Percentiles rank a stretch among this genome's conserved stretches.
These are phyloP conservation scores for Puccinia novopanici DNA, from an alignment of 1,284 basidiomycete genomes.

Conservation along the genomic window DNA sequence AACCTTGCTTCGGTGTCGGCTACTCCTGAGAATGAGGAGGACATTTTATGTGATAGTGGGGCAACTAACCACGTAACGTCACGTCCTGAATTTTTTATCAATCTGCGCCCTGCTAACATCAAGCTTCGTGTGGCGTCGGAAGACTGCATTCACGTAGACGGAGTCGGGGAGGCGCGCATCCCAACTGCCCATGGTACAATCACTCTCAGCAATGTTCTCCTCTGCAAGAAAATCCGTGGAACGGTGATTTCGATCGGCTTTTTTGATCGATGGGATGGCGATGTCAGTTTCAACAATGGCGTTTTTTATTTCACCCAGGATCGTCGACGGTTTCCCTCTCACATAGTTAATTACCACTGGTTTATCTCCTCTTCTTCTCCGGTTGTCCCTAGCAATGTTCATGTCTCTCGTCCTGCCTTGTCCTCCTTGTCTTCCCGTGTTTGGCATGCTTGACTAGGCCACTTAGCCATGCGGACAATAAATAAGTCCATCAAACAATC, in stretches of 20 bases:
- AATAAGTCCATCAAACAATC: too few species aligned
- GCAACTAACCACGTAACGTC: too few species aligned
- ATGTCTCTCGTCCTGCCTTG: background rate
- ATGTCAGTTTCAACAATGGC: background rate
- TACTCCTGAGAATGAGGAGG: too few species aligned
- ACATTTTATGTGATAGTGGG: too few species aligned
- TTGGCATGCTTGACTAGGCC: constrained; percentile 12
- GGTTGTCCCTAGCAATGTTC: background rate
- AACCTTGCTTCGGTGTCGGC: too few species aligned
- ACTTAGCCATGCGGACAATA: background rate
- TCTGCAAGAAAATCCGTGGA: background rate
- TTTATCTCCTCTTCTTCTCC: background rate
- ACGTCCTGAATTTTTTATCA: too few species aligned
- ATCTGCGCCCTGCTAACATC: too few species aligned
- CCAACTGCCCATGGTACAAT: background rate
- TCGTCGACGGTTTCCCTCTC: background rate
- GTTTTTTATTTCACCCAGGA: background rate
- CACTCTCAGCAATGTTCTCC: background rate
- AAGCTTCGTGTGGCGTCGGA: too few species aligned
- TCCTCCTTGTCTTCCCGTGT: background rate
- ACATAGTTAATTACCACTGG: background rate
- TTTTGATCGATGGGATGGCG: background rate
- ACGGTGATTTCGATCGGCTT: background rate
- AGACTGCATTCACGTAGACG: background rate
- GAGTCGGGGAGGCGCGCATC: too few species aligned